phyloP scores from a whole-genome alignment of 202 grass and related monocot species.

The Brachypodium distachyon region DNA sequence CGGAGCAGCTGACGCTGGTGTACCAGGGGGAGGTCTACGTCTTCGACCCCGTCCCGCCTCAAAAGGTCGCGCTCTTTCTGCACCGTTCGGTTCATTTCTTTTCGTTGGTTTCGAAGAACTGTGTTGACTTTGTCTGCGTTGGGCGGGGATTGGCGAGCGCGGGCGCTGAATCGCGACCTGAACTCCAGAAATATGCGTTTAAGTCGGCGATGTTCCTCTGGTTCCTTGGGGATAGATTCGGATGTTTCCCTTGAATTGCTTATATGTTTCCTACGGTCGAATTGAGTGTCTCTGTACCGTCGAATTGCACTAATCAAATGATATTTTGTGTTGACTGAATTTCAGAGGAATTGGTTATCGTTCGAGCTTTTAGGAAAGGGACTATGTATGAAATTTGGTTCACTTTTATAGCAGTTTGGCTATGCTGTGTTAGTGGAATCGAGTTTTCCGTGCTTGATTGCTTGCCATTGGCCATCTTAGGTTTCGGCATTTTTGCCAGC shows the following conservation, averaged over 20 bases:
- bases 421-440: background rate
- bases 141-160: background rate
- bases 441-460: background rate
- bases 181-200: background rate
- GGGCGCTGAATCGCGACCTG: background rate
- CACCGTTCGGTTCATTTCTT: background rate
- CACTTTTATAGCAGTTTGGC: background rate
- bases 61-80: slow-evolving; percentile 48
- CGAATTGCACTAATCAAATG: background rate
- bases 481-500: background rate
- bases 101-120: background rate
- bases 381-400: background rate
- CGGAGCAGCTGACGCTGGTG: slow-evolving; percentile 62
- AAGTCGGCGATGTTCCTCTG: background rate
- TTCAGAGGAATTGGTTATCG: background rate
- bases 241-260: background rate
- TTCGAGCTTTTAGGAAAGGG: background rate
- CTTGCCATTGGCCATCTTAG: background rate
- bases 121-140: slow-evolving; percentile 20
- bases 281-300: too few species aligned
- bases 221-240: background rate
- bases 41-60: slow-evolving; percentile 64
- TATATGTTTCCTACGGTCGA: background rate
- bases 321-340: background rate
- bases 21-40: slow-evolving; percentile 71